phyloP scores from a whole-genome alignment of 352 stramenopile genomes.

The Ochromonadaceae sp. region DNA sequence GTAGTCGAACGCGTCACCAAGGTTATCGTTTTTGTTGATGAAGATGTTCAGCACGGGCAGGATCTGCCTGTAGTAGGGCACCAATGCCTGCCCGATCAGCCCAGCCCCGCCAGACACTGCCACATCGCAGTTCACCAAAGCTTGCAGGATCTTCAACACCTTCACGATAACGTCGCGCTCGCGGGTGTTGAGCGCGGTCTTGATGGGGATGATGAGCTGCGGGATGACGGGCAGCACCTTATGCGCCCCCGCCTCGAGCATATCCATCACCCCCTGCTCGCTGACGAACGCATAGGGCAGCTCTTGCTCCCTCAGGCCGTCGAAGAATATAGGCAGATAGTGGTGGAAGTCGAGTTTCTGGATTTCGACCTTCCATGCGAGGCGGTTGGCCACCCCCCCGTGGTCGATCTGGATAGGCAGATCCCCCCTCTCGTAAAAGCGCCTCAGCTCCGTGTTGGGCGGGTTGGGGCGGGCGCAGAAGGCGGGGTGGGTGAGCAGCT shows the following conservation, averaged over 20 bases:
- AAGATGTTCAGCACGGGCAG: conserved; percentile 93
- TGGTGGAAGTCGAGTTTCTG: conserved; percentile 88
- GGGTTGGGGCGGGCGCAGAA: conserved; percentile 81
- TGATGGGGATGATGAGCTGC: conserved; percentile 94
- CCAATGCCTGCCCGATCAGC: conserved; percentile 83
- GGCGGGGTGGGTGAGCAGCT: conserved; percentile 35
- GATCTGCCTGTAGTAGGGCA: conserved; percentile 94
- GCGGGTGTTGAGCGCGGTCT: conserved; percentile 81
- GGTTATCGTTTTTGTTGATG: conserved; percentile 86
- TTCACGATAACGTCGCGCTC: conserved; percentile 82
- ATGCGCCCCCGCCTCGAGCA: conserved; percentile 79
- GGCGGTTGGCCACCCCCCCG: conserved; percentile 80
- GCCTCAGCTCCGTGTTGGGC: conserved; percentile 63
- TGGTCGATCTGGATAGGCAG: conserved; percentile 91
- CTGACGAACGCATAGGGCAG: conserved; percentile 87
- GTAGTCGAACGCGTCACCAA: conserved; percentile 90
- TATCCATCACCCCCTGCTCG: conserved; percentile 88
- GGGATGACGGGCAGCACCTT: conserved; percentile 92
- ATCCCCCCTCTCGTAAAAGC: conserved; percentile 79
- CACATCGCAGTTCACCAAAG: conserved; percentile 76
- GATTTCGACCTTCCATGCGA: conserved; percentile 79
- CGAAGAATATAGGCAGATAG: conserved; percentile 95
- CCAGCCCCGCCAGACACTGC: conserved; percentile 46
- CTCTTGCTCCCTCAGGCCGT: conserved; percentile 85
- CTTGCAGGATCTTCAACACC: conserved; percentile 86